Evolutionary conservation across 352 stramenopile species (phyloP).

Genomic region (Peronospora belbahrii): DNA sequence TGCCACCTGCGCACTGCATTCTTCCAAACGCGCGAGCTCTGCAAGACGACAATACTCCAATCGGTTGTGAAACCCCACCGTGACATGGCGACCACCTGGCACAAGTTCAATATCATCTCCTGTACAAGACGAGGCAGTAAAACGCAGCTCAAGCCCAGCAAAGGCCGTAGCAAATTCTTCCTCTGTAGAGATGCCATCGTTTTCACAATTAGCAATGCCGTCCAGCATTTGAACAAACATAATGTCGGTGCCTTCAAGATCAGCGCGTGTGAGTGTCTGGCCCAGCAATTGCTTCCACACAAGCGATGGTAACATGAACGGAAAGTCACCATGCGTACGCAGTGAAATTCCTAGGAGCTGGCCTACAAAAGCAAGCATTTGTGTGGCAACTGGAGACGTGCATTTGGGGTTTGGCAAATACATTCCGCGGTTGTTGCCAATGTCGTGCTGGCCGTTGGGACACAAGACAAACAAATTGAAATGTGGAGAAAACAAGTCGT

Average conservation of each 20-base stretch:
- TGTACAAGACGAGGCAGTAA: conserved; percentile 80
- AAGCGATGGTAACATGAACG: conserved; percentile 87
- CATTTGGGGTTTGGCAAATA: conserved; percentile 86
- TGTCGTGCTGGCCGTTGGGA: conserved; percentile 84
- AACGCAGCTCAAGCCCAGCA: conserved; percentile 64
- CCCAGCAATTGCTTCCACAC: conserved; percentile 91
- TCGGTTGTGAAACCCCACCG: conserved; percentile 81
- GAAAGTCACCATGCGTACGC: conserved; percentile 88
- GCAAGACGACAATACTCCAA: conserved; percentile 77
- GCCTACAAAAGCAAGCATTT: conserved; percentile 92
- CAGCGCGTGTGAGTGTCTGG: conserved; percentile 61
- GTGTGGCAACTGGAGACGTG: conserved; percentile 77
- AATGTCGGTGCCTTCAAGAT: conserved; percentile 86
- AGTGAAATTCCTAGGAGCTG: conserved; percentile 92
- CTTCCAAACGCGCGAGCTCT: conserved; percentile 71
- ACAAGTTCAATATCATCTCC: conserved; percentile 79
- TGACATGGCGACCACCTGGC: conserved; percentile 47
- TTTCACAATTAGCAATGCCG: conserved; percentile 76
- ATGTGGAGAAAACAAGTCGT: conserved; percentile 81
- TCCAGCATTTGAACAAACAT: conserved; percentile 88
- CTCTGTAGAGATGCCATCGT: conserved; percentile 69
- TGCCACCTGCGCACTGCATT: conserved; percentile 58
- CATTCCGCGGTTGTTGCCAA: conserved; percentile 77
- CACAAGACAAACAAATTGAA: conserved; percentile 83
- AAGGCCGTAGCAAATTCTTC: conserved; percentile 77